phyloP scores from a whole-genome alignment of 2,329 filamentous ascomycete species.

The Colletotrichum tamarilloi region DNA sequence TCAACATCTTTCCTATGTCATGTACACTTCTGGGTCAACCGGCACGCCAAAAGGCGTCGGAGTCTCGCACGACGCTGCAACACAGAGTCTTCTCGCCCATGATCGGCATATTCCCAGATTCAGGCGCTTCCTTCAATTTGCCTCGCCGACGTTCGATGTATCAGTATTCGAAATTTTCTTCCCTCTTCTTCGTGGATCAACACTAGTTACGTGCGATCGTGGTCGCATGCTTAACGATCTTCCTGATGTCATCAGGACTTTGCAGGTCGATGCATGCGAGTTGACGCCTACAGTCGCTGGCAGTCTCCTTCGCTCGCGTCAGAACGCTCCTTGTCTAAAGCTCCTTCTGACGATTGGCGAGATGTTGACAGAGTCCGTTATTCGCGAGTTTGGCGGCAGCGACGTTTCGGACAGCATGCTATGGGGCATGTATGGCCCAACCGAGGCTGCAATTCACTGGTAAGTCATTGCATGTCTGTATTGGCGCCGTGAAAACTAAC shows the following conservation, averaged over 20 bases:
- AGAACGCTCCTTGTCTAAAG: conserved; percentile 74
- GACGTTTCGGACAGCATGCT: conserved; percentile 69
- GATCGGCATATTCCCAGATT: conserved; percentile 81
- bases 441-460: conserved; percentile 91
- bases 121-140: conserved; percentile 87
- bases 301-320: conserved; percentile 76
- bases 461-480: conserved; percentile 42
- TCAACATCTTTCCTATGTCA: conserved; percentile 69
- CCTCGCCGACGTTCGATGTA: conserved; percentile 92
- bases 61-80: conserved; percentile 82
- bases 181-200: conserved; percentile 78
- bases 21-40: conserved; percentile 94
- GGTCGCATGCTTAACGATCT: conserved; percentile 80
- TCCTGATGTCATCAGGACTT: conserved; percentile 69
- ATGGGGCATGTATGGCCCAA: conserved; percentile 95
- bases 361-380: conserved; percentile 84
- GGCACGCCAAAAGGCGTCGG: conserved; percentile 89
- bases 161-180: conserved; percentile 97
- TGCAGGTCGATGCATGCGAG: conserved; percentile 85
- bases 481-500: neutral
- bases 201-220: conserved; percentile 78
- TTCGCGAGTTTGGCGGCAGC: conserved; percentile 81
- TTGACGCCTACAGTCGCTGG: conserved; percentile 89
- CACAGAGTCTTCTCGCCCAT: conserved; percentile 86
- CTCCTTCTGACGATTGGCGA: conserved; percentile 90